These are phyloP conservation scores for Schizochytrium sp. DNA, from an alignment of 108 stramenopile genomes.

Conservation along the genomic window DNA sequence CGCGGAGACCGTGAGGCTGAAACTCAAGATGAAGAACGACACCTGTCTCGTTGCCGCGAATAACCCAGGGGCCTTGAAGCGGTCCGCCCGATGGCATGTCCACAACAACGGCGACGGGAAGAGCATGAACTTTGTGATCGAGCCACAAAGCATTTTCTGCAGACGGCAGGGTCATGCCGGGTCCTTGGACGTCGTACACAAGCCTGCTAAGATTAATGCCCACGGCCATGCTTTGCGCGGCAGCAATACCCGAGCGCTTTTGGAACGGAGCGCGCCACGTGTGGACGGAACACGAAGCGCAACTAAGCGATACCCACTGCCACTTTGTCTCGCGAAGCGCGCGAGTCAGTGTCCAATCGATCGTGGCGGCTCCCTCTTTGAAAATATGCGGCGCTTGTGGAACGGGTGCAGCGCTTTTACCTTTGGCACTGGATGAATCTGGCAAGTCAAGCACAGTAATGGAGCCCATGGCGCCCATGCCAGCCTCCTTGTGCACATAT, in stretches of 20 bases:
- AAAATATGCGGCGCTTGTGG: background rate
- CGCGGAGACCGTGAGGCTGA: background rate
- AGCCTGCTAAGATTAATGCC: background rate
- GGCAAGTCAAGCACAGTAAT: background rate
- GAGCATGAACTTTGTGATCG: background rate
- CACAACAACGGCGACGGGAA: background rate
- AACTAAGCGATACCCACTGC: background rate
- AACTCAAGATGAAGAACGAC: background rate
- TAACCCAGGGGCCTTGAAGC: background rate
- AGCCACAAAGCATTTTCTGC: background rate
- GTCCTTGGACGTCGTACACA: background rate
- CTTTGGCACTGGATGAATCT: background rate
- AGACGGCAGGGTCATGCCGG: background rate
- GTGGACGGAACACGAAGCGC: background rate
- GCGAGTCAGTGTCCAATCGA: background rate
- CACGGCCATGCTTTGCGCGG: background rate
- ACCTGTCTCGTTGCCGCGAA: background rate
- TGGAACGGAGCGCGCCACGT: background rate
- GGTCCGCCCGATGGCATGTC: background rate
- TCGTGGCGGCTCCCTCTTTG: background rate
- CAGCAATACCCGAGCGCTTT: background rate
- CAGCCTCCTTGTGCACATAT: constrained; percentile 6
- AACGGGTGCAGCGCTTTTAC: too few species aligned
- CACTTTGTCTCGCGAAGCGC: background rate
- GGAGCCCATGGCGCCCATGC: background rate